Evolutionary conservation across 805 yeast genomes (phyloP), one percentile per base, ranked within the genome.

Genomic region (Debaryomyces maramus): DNA sequence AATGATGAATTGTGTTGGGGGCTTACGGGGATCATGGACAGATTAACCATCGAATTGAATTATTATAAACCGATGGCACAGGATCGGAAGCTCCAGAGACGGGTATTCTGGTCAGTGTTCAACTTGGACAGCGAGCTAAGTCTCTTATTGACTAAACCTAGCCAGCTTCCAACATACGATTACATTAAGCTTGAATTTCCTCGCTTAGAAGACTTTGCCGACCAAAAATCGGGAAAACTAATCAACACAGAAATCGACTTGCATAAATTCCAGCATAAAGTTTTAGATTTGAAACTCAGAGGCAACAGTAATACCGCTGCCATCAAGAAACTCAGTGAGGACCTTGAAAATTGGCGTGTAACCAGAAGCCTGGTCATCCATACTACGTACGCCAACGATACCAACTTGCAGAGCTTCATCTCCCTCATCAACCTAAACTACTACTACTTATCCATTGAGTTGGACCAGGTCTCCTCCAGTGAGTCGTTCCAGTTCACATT

Each of bases 401-500:
- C 63, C 10, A 46, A 52, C 16, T 51, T 66, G 26, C 66, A 60
- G 43, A 66, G 66, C 36, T 58, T 51, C 38, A 60, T 65, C 8
- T 58, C 68, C 2, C 43, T 60, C 26, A 53, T 65, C 13, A 66
- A 70, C 45, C 47, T 69, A 41, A 61, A 67, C 45, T 68, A 65
- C 48, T 69, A 63, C 45, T 70, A 65, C 45, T 47, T 70, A 16
- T 48, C 61, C 24, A 61, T 68, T 17, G 75, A 70, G 48, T 46
- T 70, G 19, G 74, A 70, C 50, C 73, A 67, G 48, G 41, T 67
- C 2, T 62, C 70, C 7, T 41, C 60, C 4, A 60, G 64, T 13
- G 67, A 69, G 40, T 60, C 66, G 36, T 59, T 60, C 34, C 74
- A 69, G 44, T 68, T 68, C 47, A 61, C 72, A 6, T 53, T 67